phyloP scores from a whole-genome alignment of 805 yeast species.

The Cyberlindnera samutprakarnensis region DNA sequence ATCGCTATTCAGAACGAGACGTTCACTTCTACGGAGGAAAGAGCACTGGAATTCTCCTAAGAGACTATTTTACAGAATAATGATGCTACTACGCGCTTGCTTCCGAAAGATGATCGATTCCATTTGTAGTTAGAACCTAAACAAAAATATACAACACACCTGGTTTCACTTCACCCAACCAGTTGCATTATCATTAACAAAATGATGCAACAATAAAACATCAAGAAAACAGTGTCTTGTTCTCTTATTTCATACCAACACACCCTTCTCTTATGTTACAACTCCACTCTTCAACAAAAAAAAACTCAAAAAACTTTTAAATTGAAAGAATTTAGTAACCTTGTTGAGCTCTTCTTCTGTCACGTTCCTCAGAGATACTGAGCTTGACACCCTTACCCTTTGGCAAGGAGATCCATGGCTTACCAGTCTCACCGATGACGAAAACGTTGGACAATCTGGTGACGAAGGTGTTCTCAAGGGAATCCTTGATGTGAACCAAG shows the following conservation, averaged over 20 bases:
- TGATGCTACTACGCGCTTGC: not conserved
- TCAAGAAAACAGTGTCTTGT: constrained; percentile 10
- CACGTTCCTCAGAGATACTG: constrained; percentile 95
- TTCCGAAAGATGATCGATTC: constrained; percentile 3
- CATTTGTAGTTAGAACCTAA: constrained; percentile 1
- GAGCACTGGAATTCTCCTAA: constrained; percentile 37
- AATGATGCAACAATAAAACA: constrained; percentile 20
- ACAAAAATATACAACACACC: constrained; percentile 4
- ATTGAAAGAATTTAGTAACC: too few species aligned
- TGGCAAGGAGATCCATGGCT: constrained; percentile 92
- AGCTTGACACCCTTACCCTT: constrained; percentile 99
- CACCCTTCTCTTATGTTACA: constrained; percentile 2
- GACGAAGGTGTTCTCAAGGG: constrained; percentile 90
- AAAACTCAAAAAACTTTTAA: constrained; percentile 33
- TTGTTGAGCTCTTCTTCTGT: constrained; percentile 85
- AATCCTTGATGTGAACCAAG: constrained; percentile 93
- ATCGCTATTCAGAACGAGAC: constrained; percentile 25
- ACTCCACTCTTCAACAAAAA: constrained; percentile 9
- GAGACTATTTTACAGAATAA: constrained; percentile 27
- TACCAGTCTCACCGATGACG: constrained; percentile 92
- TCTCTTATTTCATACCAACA: constrained; percentile 2
- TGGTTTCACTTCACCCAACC: constrained; percentile 2
- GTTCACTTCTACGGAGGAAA: constrained; percentile 31
- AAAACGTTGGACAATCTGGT: constrained; percentile 92
- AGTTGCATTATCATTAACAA: constrained; percentile 15